phyloP scores from a whole-genome alignment of 2,329 filamentous ascomycete genomes.

The Dactylonectria estremocensis region DNA sequence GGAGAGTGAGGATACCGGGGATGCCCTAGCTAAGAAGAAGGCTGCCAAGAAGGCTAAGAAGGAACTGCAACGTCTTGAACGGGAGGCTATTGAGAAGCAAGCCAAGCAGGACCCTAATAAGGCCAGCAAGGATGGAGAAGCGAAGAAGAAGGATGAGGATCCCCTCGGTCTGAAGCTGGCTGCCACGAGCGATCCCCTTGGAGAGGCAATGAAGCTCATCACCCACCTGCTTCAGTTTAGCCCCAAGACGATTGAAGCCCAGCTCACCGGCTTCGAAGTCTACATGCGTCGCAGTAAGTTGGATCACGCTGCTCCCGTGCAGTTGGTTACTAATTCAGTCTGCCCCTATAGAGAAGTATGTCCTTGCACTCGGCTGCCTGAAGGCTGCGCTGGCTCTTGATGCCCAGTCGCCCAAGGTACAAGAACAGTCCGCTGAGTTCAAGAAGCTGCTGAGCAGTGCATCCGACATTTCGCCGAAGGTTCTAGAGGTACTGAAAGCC shows the following conservation, averaged over 20 bases:
- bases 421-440: constrained; percentile 82
- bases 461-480: constrained; percentile 73
- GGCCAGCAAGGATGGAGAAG: constrained; percentile 74
- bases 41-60: constrained; percentile 92
- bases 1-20: constrained; percentile 66
- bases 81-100: constrained; percentile 83
- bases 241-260: constrained; percentile 84
- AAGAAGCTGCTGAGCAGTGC: constrained; percentile 72
- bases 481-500: constrained; percentile 77
- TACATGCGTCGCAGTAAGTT: constrained; percentile 85
- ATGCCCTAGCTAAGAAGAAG: constrained; percentile 83
- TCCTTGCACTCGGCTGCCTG: constrained; percentile 90
- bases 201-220: constrained; percentile 90
- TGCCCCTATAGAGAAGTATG: constrained; percentile 78
- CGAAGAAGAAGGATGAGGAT: constrained; percentile 92
- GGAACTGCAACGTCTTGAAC: constrained; percentile 75
- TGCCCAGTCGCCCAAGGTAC: constrained; percentile 77
- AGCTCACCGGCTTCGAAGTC: constrained; percentile 91
- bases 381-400: constrained; percentile 81
- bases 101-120: constrained; percentile 90
- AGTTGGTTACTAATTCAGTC: constrained; percentile 8
- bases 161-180: constrained; percentile 86
- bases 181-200: constrained; percentile 85
- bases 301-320: not conserved
- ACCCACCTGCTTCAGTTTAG: constrained; percentile 85